Conservation (phyloP, 495 filamentous ascomycete species). For the Daldinia concentrica region DNA sequence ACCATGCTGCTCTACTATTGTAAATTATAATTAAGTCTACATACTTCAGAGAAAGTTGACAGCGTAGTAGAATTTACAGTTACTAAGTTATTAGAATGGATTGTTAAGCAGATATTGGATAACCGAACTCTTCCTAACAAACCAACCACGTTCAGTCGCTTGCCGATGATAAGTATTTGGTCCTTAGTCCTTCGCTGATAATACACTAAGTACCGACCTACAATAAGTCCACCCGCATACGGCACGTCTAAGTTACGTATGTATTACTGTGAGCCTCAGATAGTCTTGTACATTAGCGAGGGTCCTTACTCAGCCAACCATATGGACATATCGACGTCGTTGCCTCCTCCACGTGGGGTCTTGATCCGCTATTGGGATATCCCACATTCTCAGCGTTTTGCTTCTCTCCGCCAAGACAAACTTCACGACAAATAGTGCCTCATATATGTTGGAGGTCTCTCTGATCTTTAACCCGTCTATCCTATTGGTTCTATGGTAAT, state of each 20-base stretch:
- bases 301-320: slow-evolving; percentile 40
- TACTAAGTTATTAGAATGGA: no score
- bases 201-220: slow-evolving; percentile 9
- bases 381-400: slow-evolving; percentile 22
- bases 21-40: neutral
- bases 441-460: slow-evolving; percentile 12
- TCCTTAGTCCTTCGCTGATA: slow-evolving; percentile 3
- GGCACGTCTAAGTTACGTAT: slow-evolving; percentile 12
- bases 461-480: neutral
- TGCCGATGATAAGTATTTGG: neutral
- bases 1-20: neutral
- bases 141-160: neutral
- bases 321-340: slow-evolving; percentile 11
- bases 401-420: slow-evolving; percentile 27
- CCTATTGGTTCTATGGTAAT: neutral
- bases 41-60: neutral
- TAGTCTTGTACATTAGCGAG: neutral
- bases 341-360: slow-evolving; percentile 35
- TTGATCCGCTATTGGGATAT: slow-evolving; percentile 16
- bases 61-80: no score
- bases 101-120: neutral
- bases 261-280: slow-evolving; percentile 30
- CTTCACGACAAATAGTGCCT: slow-evolving; percentile 34
- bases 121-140: neutral
- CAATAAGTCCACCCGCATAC: slow-evolving; percentile 6